Evolutionary conservation across 1,139 yeast species (phyloP).

Genomic region (Trichomonascaceae sp.): DNA sequence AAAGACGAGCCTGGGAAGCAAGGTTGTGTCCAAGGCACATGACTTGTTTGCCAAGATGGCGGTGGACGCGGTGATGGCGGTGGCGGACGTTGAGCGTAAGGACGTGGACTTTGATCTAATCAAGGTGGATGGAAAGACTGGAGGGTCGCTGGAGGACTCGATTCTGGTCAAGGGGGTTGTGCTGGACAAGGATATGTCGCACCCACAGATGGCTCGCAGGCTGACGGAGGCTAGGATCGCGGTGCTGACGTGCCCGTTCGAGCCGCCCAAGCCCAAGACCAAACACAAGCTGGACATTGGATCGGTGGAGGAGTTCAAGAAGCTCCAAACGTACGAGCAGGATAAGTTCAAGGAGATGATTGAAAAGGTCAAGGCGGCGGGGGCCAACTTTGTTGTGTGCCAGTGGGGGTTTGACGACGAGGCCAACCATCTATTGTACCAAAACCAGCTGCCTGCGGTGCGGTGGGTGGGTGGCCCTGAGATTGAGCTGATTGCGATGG

Average conservation of each 20-base stretch:
- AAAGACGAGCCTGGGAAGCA: slow-evolving; percentile 87
- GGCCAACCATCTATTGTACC: slow-evolving; percentile 84
- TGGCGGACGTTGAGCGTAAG: slow-evolving; percentile 80
- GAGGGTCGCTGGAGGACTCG: slow-evolving; percentile 85
- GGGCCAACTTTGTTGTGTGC: slow-evolving; percentile 94
- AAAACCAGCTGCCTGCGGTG: slow-evolving; percentile 85
- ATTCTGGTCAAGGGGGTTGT: slow-evolving; percentile 79
- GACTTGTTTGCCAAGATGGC: slow-evolving; percentile 95
- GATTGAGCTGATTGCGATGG: slow-evolving; percentile 88
- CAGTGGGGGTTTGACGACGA: slow-evolving; percentile 99
- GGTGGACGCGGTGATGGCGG: slow-evolving; percentile 87
- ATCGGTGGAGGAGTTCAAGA: slow-evolving; percentile 82
- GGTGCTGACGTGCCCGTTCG: slow-evolving; percentile 94
- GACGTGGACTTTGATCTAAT: slow-evolving; percentile 96
- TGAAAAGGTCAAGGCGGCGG: slow-evolving; percentile 68
- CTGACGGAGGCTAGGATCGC: slow-evolving; percentile 80
- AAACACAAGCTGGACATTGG: slow-evolving; percentile 93
- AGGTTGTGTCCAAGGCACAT: slow-evolving; percentile 88
- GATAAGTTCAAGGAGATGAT: slow-evolving; percentile 88
- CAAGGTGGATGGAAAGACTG: slow-evolving; percentile 90
- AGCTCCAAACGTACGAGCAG: slow-evolving; percentile 82
- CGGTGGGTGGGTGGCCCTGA: slow-evolving; percentile 99
- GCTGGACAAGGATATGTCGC: slow-evolving; percentile 91
- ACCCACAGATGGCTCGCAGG: slow-evolving; percentile 91
- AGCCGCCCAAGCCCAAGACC: slow-evolving; percentile 98